Evolutionary conservation across 805 yeast species (phyloP).

Genomic region (Zygoascus bituminiphila): DNA sequence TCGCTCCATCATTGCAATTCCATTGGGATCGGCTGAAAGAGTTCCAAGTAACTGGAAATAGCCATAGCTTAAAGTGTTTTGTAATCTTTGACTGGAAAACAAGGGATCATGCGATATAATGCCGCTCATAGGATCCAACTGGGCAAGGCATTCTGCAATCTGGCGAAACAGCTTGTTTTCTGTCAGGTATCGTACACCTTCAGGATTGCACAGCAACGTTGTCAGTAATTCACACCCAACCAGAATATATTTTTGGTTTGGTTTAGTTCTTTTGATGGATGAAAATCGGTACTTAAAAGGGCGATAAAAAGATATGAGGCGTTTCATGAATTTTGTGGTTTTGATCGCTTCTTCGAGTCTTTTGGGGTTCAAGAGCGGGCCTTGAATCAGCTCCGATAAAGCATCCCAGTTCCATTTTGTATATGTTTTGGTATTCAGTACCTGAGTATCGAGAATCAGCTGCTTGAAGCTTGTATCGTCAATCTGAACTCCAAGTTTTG

Average conservation of each 20-base stretch:
- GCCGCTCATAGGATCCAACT: conserved; percentile 73
- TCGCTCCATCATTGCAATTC: conserved; percentile 60
- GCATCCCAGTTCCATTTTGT: conserved; percentile 84
- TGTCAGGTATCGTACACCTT: conserved; percentile 57
- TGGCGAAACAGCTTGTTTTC: conserved; percentile 80
- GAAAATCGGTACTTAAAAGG: conserved; percentile 85
- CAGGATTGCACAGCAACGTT: conserved; percentile 50
- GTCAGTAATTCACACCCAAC: conserved; percentile 72
- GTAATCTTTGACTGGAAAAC: conserved; percentile 51
- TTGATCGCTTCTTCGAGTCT: conserved; percentile 69
- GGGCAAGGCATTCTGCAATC: conserved; percentile 81
- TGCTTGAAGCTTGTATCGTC: conserved; percentile 64
- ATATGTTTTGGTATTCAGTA: conserved; percentile 69
- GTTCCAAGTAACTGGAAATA: conserved; percentile 75
- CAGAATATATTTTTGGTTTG: conserved; percentile 49
- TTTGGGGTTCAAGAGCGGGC: conserved; percentile 67
- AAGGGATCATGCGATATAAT: conserved; percentile 66
- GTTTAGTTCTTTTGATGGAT: conserved; percentile 40
- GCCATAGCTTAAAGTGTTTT: conserved; percentile 61
- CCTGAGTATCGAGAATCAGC: conserved; percentile 58
- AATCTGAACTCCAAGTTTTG: conserved; percentile 33
- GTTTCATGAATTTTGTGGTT: conserved; percentile 77
- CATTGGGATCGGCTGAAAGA: conserved; percentile 50
- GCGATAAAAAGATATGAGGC: conserved; percentile 77
- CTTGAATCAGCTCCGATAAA: conserved; percentile 63